Evolutionary conservation across 228 moss, liverwort and hornwort genomes (phyloP), one percentile per base, ranked within the genome.

Genomic region (Sphagnum magellanicum): DNA sequence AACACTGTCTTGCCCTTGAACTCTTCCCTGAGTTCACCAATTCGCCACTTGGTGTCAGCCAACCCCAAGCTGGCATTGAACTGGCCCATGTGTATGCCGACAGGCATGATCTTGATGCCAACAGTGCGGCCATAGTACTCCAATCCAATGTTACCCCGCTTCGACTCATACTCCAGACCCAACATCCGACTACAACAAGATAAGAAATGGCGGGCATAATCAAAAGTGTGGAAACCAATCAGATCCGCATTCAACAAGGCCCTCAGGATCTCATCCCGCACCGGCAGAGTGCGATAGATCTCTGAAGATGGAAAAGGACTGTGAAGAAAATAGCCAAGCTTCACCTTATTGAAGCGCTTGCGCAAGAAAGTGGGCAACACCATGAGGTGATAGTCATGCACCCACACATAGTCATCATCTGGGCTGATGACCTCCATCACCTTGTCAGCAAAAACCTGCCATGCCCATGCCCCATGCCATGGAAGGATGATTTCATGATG

Each of bases 401-500:
- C 84, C 95, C 95, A 95, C 46, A 95, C 95, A 60, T 84, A 95
- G 82, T 95, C 95, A 69, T 92, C 92, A 13, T 95, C 95, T 0
- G 95, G 95, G 72, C 90, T 95, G 50, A 95, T 92, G 72, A 95
- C 95, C 71, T 95, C 92, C 95, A 90, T 89, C 70, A 95, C 95
- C 78, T 92, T 95, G 70, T 95, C 95, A 10, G 95, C 95, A 69
- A 95, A 95, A 51, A 85, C 3, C 32, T 32, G 32, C 32, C 32
- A 32, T 32, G 3, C 32, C 32, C 32, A 32, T 32, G 32, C 32
- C 32, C 32, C 32, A 32, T 32, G 32, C 32, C 32, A 32, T 32
- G 32, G 32, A 32, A 32, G 32, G 32, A 32, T 32, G 32, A 32
- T 32, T 1, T 32, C 3, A 32, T 32, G 3, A 32, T 32, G 32